A percentile compares a stretch with the other conserved stretches of the same genome.
These are phyloP conservation scores for Petasospora rhodanensis DNA, from an alignment of 1,139 yeast species.

Conservation along the genomic window DNA sequence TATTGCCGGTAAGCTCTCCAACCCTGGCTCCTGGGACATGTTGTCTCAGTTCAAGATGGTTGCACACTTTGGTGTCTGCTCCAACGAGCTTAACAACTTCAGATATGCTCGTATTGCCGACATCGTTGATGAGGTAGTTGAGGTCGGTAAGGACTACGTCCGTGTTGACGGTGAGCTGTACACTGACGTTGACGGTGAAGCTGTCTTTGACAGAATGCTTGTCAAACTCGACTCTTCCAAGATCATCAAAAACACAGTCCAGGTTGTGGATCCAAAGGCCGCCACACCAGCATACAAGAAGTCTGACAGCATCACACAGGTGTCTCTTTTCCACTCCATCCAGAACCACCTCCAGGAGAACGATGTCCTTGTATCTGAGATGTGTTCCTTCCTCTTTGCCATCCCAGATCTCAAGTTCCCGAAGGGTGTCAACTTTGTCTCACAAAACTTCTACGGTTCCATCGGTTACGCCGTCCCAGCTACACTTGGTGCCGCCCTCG, in stretches of 20 bases:
- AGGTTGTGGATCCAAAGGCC: too few relatives aligned
- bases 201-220: slow-evolving; percentile 34
- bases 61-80: slow-evolving; percentile 46
- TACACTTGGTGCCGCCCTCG: slow-evolving; percentile 72
- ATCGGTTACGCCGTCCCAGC: slow-evolving; percentile 89
- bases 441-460: slow-evolving; percentile 74
- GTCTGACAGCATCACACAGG: slow-evolving; percentile 70
- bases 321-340: slow-evolving; percentile 42
- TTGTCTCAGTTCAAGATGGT: slow-evolving; percentile 44
- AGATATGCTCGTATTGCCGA: too few relatives aligned
- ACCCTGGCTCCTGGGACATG: slow-evolving; percentile 30
- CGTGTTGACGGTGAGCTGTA: slow-evolving; percentile 13
- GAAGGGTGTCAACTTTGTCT: slow-evolving; percentile 41
- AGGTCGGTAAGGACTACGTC: slow-evolving; percentile 16
- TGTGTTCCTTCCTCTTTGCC: slow-evolving; percentile 75
- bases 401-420: slow-evolving; percentile 61
- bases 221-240: slow-evolving; percentile 28
- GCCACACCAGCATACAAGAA: too few relatives aligned
- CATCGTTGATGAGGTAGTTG: slow-evolving; percentile 12
- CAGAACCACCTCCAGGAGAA: slow-evolving; percentile 42
- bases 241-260: too few relatives aligned
- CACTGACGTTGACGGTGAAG: slow-evolving; percentile 35
- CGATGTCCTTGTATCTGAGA: slow-evolving; percentile 69
- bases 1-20: slow-evolving; percentile 44
- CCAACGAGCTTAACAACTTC: slow-evolving; percentile 39